phyloP scores from a whole-genome alignment of 164 flowering plant genomes.

The Protea cynaroides region DNA sequence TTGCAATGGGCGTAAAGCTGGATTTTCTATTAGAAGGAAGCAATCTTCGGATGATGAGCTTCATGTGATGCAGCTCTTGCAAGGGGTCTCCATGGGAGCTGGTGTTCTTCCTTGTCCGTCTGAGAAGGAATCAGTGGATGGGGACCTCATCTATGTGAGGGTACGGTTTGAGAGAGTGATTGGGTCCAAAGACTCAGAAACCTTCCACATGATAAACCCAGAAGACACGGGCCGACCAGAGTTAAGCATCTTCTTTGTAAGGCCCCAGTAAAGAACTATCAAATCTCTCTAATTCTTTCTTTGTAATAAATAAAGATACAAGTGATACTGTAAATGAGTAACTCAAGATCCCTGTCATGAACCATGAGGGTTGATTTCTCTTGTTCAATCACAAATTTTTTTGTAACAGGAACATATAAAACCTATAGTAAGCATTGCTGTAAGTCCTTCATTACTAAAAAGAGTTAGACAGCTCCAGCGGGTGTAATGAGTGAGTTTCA shows the following conservation, averaged over 20 bases:
- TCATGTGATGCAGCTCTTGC: conserved; percentile 57
- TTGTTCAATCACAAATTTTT: no score
- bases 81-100: conserved; percentile 92
- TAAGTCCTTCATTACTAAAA: no score
- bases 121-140: conserved; percentile 44
- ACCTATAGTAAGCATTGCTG: no score
- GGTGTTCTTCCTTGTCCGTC: conserved; percentile 62
- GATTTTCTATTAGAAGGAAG: conserved; percentile 69
- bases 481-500: no score
- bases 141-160: conserved; percentile 72
- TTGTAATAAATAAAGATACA: no score
- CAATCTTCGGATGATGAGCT: conserved; percentile 58
- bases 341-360: no score
- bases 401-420: no score
- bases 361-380: no score
- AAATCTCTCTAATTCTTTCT: no score
- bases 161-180: conserved; percentile 73
- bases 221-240: conserved; percentile 66
- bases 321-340: no score
- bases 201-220: conserved; percentile 77
- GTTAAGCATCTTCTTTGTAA: conserved; percentile 78
- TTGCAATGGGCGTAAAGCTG: conserved; percentile 72
- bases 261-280: conserved; percentile 22
- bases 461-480: no score
- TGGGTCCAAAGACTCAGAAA: conserved; percentile 80